Conservation (phyloP, 768 basidiomycete genomes). For the Lentinula raphanica region DNA sequence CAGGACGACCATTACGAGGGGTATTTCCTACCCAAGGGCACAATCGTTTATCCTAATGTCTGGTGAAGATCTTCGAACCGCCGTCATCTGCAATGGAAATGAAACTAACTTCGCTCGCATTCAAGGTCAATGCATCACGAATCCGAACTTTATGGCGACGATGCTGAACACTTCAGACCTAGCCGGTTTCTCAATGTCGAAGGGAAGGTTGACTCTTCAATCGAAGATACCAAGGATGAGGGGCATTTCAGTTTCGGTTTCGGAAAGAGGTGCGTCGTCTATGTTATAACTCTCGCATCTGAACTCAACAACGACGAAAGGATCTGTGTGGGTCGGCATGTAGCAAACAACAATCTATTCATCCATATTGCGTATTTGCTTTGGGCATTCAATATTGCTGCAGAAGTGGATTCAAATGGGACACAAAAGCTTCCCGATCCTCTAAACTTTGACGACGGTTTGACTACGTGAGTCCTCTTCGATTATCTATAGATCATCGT, state of each 20-base stretch:
- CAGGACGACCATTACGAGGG: conserved; percentile 12
- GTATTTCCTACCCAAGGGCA: conserved; percentile 7
- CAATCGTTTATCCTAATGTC: conserved; percentile 3
- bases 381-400: conserved; percentile 13
- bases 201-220: background rate
- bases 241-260: background rate
- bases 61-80: background rate
- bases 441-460: background rate
- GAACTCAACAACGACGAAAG: background rate
- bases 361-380: conserved; percentile 24
- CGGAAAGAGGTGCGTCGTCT: background rate
- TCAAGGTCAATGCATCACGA: background rate
- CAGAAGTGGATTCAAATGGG: background rate
- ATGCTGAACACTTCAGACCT: background rate
- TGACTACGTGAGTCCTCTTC: background rate
- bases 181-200: background rate
- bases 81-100: background rate
- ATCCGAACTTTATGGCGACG: background rate
- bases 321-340: conserved; percentile 22
- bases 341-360: conserved; percentile 25
- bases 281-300: too few species aligned
- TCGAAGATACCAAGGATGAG: background rate
- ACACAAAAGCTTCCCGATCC: background rate
- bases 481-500: background rate
- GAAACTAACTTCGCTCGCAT: background rate